These are phyloP conservation scores for Dryas drummondii DNA, from an alignment of 306 rosid genomes.

Conservation along the genomic window DNA sequence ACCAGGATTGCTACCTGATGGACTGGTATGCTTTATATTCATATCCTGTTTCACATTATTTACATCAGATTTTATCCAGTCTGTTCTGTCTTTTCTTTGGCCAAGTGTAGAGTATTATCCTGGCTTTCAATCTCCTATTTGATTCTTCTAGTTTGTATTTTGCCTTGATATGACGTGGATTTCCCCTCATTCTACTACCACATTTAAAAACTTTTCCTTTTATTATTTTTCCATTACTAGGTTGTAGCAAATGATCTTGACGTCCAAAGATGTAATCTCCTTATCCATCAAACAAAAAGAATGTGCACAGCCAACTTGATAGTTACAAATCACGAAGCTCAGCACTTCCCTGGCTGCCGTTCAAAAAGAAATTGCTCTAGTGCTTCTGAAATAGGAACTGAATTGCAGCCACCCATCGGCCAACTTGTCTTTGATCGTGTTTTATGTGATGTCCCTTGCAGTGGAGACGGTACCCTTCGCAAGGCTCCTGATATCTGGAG, in stretches of 20 bases:
- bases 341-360: conserved; percentile 93
- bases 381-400: conserved; percentile 30
- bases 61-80: conserved; percentile 5
- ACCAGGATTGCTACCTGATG: conserved; percentile 73
- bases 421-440: conserved; percentile 91
- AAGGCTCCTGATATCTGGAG: conserved; percentile 99
- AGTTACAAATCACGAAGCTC: conserved; percentile 99
- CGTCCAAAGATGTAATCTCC: conserved; percentile 97
- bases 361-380: conserved; percentile 37
- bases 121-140: conserved; percentile 16
- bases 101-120: conserved; percentile 2
- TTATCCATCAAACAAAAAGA: conserved; percentile 97
- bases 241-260: conserved; percentile 97
- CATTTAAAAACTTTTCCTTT: conserved; percentile 18
- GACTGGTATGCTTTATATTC: conserved; percentile 65
- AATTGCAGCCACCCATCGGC: conserved; percentile 34
- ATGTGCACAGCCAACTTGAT: conserved; percentile 97
- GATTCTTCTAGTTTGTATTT: conserved; percentile 15
- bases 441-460: conserved; percentile 96
- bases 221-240: conserved; percentile 40
- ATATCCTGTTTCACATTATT: conserved; percentile 11
- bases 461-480: conserved; percentile 99
- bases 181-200: conserved; percentile 17
- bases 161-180: conserved; percentile 8
- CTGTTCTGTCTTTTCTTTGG: conserved; percentile 10